Evolutionary conservation across 139 green algal genomes (phyloP), one percentile per base, ranked within the genome.

Genomic region (Pleodorina starrii): DNA sequence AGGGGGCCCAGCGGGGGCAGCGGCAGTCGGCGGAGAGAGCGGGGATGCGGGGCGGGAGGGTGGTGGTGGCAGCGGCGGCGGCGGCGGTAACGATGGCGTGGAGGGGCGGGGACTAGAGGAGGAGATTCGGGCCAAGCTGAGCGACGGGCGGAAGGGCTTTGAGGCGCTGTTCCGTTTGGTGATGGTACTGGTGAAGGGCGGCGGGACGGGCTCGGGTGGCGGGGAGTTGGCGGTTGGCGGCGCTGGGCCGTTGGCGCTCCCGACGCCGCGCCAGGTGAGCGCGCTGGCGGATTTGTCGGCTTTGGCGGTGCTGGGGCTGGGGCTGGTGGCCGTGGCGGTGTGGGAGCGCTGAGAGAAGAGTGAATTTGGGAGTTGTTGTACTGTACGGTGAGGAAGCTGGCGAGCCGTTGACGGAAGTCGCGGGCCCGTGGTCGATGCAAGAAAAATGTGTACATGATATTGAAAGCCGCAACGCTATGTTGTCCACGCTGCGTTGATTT

Each of bases 221-320:
- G 57, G 57, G 19, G 29, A 69, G 57, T 5, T 32, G 57, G 57
- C 21, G 63, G n/a, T 73, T 21, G 57, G 57, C 17, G 5, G n/a
- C 29, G 72, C 43, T 35, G 40, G 4, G 40, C 17, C 40, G 43
- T 10, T 57, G 38, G 11, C 21, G 72, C 25, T 19, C 74, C 48
- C 32, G 12, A 50, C 76, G 11, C 48, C 29, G 48, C 60, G 60
- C 11, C 82, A 88, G 82, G 66, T 69, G 35, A 6, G 42, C 16
- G 82, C 82, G 35, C n/a, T 88, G 42, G 63, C 42, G 32, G 82
- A 88, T 5, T 44, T 88, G 44, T 42, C 4, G 63, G 44, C 63
- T 17, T 32, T 60, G 32, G 66, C 32, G 9, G 23, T 50, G 9
- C 27, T 88, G 23, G 32, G 27, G 17, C 1, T 51, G 5, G 82